Evolutionary conservation across 2,329 filamentous ascomycete genomes (phyloP).

Genomic region (Paecilomyces niveus): DNA sequence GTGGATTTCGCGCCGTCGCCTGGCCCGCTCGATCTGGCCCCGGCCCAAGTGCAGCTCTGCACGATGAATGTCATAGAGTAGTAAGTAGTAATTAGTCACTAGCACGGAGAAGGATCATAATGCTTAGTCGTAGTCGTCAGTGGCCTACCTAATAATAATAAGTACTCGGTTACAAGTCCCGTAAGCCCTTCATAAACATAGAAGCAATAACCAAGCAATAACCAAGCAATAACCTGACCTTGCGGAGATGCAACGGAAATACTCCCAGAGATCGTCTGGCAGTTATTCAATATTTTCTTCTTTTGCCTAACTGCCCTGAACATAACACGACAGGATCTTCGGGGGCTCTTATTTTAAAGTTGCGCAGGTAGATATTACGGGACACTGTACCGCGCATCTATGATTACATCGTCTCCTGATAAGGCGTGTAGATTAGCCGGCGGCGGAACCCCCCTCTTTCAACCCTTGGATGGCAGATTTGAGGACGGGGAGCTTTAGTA

Average conservation of each 20-base stretch:
- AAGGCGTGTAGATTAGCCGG: not conserved
- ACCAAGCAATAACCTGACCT: too few relatives aligned
- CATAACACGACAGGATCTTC: too few relatives aligned
- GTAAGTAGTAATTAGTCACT: not conserved
- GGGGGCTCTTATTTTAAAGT: not conserved
- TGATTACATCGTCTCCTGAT: not conserved
- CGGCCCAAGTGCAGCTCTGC: not conserved
- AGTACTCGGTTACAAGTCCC: too few relatives aligned
- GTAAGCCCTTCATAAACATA: too few relatives aligned
- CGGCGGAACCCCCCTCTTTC: not conserved
- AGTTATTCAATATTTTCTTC: too few relatives aligned
- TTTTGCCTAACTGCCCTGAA: too few relatives aligned
- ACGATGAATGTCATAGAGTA: conserved; percentile 1
- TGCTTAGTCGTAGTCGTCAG: too few relatives aligned
- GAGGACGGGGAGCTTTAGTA: not conserved
- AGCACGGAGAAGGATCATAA: too few relatives aligned
- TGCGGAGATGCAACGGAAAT: too few relatives aligned
- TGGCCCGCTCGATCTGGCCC: not conserved
- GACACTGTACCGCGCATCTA: not conserved
- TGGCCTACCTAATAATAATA: too few relatives aligned
- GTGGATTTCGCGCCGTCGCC: not conserved
- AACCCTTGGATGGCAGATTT: not conserved
- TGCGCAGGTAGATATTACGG: not conserved
- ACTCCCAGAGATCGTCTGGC: too few relatives aligned
- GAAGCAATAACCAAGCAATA: too few relatives aligned